Conservation (phyloP, 371 early-diverging fungal species). For the Nematocida sp. region DNA sequence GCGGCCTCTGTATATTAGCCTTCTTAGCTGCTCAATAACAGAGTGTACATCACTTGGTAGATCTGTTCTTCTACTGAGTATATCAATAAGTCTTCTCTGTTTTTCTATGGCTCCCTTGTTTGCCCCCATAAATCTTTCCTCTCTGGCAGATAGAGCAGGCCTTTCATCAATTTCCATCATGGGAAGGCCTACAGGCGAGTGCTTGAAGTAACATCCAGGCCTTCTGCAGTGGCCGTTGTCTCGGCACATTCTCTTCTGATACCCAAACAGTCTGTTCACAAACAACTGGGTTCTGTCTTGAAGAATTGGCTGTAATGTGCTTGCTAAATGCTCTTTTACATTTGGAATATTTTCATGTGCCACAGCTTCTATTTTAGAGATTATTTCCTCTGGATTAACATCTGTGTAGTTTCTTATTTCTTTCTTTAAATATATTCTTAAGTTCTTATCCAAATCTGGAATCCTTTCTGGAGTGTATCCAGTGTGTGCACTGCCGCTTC, state of each 20-base stretch:
- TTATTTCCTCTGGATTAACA: slow-evolving; percentile 46
- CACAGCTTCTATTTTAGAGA: slow-evolving; percentile 40
- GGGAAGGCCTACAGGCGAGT: slow-evolving; percentile 16
- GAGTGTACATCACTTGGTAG: slow-evolving; percentile 24
- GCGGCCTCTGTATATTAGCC: slow-evolving; percentile 15
- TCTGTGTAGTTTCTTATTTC: slow-evolving; percentile 31
- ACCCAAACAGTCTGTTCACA: slow-evolving; percentile 65
- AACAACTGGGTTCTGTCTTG: slow-evolving; percentile 58
- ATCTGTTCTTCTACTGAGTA: slow-evolving; percentile 40
- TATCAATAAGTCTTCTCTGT: slow-evolving; percentile 45
- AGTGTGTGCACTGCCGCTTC: background rate
- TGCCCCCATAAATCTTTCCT: background rate
- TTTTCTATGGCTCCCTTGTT: slow-evolving; percentile 20
- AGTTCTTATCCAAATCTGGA: slow-evolving; percentile 52
- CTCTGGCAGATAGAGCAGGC: slow-evolving; percentile 11
- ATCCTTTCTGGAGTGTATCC: slow-evolving; percentile 29
- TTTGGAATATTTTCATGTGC: slow-evolving; percentile 19
- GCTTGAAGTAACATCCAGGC: slow-evolving; percentile 48
- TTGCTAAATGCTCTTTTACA: slow-evolving; percentile 35
- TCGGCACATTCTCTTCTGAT: slow-evolving; percentile 60
- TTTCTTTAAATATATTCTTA: slow-evolving; percentile 45
- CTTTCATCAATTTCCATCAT: slow-evolving; percentile 53
- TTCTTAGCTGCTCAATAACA: slow-evolving; percentile 48
- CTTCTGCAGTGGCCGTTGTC: slow-evolving; percentile 48
- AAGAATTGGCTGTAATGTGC: slow-evolving; percentile 55